These are phyloP conservation scores for Hortaea werneckii DNA, from an alignment of 2,329 filamentous ascomycete genomes.

Conservation along the genomic window DNA sequence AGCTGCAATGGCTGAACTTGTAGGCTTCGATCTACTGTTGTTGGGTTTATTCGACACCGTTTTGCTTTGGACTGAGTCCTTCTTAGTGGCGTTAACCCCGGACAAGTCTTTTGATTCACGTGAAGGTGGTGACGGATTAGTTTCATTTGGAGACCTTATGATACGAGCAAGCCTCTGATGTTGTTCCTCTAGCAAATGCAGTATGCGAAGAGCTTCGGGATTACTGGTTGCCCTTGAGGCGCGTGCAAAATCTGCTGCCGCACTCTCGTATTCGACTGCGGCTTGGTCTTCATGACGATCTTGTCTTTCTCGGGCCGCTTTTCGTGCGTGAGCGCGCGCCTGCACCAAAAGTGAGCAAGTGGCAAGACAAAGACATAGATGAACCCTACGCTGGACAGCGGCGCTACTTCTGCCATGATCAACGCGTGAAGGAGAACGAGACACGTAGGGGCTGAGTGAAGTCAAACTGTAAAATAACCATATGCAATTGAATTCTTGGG, in stretches of 20 bases:
- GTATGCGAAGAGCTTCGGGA: conserved; percentile 31
- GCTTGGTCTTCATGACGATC: conserved; percentile 66
- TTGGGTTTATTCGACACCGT: background rate
- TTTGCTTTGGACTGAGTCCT: too few species aligned
- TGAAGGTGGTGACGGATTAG: too few species aligned
- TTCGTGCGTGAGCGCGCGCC: conserved; percentile 83
- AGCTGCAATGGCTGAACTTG: conserved; percentile 16
- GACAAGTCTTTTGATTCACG: too few species aligned
- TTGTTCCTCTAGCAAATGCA: background rate
- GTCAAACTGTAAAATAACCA: too few species aligned
- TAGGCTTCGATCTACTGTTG: conserved; percentile 6
- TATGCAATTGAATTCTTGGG: too few species aligned
- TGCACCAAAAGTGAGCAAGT: conserved; percentile 24
- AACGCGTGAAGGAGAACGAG: background rate
- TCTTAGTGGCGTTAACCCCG: too few species aligned
- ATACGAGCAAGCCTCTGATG: background rate
- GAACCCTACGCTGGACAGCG: conserved; percentile 11
- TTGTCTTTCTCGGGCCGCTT: conserved; percentile 63
- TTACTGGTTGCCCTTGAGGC: conserved; percentile 65
- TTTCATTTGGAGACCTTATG: conserved; percentile 63
- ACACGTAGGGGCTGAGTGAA: too few species aligned
- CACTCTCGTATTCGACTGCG: conserved; percentile 76
- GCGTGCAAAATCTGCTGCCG: conserved; percentile 78
- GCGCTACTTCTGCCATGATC: conserved; percentile 17
- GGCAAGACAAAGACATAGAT: too few species aligned